Base-by-base conservation (phyloP, 1,284 basidiomycete genomes). In the Cryptococcus jaspeensis region DNA sequence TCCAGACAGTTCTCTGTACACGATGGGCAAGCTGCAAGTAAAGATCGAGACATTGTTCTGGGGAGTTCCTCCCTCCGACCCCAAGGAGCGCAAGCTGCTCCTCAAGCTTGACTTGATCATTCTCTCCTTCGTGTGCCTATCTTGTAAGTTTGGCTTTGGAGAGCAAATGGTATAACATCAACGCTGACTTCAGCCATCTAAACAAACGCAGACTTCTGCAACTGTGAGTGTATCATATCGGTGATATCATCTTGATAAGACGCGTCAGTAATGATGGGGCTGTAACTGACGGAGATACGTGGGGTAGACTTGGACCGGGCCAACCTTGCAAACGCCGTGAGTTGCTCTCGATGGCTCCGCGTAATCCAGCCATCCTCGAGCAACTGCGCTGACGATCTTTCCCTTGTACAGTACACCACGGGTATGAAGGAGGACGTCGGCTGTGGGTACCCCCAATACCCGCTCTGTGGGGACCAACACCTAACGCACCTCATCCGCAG, bases 21-120 rank as follows among this genome's bases (percentile, higher is more conserved):
- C 50, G 6, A 67, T 67, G 66, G 60, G 60, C 39, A 55, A 51
- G 18, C 40, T 55, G 3, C 63, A 60, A 38, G 37, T 52, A 44
- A 64, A 59, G 49, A 54, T 70, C 40, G 66, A 70, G 58, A 71
- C 66, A 6, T 37, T 69, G 20, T 64, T 69, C 53, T 73, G 71
- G 71, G 67, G 68, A 28, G 53, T 46, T 47, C 71, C 71, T 2
- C 59, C 69, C 16, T 20, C 52, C 1, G 59, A 62, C 40, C 60
- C 60, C 1, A 56, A 56, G 42, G 71, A 73, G 59, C 55, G 70
- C 38, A 69, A 58, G 56, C 59, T 73, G 16, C 54, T 73, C 18
- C 37, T 61, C 56, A 73, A 73, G 62, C 56, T 73, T 25, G 71
- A 73, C 49, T 15, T 48, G 13, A 64, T 70, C 28, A 72, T 73